Evolutionary conservation across 495 filamentous ascomycete species (phyloP).

Genomic region (Hypoxylon rickii): DNA sequence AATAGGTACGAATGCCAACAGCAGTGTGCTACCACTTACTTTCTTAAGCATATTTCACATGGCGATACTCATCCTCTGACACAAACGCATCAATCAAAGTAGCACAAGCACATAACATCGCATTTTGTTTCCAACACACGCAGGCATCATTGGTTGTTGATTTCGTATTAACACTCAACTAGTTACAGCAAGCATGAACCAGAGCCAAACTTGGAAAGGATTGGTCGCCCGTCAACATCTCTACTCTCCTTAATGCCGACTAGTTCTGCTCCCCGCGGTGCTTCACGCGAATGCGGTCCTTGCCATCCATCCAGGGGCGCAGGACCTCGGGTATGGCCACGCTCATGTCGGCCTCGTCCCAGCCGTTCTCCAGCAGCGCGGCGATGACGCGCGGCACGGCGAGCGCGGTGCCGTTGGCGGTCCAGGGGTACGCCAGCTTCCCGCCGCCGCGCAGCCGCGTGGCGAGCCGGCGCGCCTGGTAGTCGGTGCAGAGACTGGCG

Average conservation of each 20-base stretch:
- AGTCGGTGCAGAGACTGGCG: slow-evolving; percentile 90
- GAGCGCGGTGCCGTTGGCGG: slow-evolving; percentile 92
- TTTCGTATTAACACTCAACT: too few species aligned
- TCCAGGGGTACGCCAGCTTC: slow-evolving; percentile 69
- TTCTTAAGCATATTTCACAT: too few species aligned
- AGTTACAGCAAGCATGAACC: too few species aligned
- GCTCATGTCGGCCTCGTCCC: slow-evolving; percentile 66
- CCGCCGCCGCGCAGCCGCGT: slow-evolving; percentile 63
- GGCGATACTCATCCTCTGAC: too few species aligned
- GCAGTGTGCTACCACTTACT: too few species aligned
- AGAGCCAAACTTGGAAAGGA: too few species aligned
- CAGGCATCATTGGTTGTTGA: too few species aligned
- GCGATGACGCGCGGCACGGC: slow-evolving; percentile 89
- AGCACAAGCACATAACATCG: too few species aligned
- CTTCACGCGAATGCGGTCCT: slow-evolving; percentile 63
- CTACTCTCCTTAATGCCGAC: background rate
- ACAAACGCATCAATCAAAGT: too few species aligned
- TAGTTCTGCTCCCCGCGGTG: slow-evolving; percentile 8
- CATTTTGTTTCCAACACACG: too few species aligned
- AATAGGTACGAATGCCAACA: too few species aligned
- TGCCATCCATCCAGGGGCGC: slow-evolving; percentile 79
- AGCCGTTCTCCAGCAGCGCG: slow-evolving; percentile 91
- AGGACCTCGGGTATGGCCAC: slow-evolving; percentile 78
- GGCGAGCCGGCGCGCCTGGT: slow-evolving; percentile 81
- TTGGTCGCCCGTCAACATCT: too few species aligned